Base-by-base conservation (phyloP, 768 basidiomycete genomes). In the Collybia nuda region DNA sequence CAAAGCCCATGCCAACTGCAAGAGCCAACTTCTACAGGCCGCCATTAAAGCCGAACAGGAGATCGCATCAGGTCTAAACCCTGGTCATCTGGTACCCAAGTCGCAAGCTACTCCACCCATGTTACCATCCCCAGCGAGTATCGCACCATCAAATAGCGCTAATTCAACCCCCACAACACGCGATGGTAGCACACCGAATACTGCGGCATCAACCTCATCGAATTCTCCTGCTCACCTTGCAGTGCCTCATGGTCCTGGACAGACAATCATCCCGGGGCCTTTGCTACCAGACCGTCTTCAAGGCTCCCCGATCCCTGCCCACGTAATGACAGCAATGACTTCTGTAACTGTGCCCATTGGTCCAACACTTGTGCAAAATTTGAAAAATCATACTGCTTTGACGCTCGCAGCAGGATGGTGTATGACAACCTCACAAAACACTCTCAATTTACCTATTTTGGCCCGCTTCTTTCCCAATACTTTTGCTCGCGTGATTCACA, bases 91-190 rank as follows among this genome's bases (percentile, higher is more conserved):
- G 11, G 65, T 62, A 53, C 61, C 67, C 51, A 77, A 74, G 56
- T 62, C 68, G 6, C 70, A 76, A 46, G 61, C 67, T 5, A 83
- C 84, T 0, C 86, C 87, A 26, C 81, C 82, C 26, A 89, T 89
- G 89, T 80, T 90, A 40, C 89, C 88, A 32, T 90, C 88, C 29
- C 86, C 86, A 2, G 86, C 84, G 8, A 87, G 84, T 62, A 84
- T 85, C 50, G 80, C 75, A 11, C 73, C 84, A 14, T 73, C 80
- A 6, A 84, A 76, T 57, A 91, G 88, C 59, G 81, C 86, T 47
- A 88, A 87, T 56, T 90, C 88, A 12, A 91, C 88, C 0, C 89
- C 89, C 7, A 84, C 80, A 32, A 81, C 76, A 53, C 78, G 80
- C 46, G 78, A 81, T 42, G 76, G 71, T 28, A 73, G 76, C 29